Conservation (phyloP, 345 rosid genomes). For the Murraya paniculata region DNA sequence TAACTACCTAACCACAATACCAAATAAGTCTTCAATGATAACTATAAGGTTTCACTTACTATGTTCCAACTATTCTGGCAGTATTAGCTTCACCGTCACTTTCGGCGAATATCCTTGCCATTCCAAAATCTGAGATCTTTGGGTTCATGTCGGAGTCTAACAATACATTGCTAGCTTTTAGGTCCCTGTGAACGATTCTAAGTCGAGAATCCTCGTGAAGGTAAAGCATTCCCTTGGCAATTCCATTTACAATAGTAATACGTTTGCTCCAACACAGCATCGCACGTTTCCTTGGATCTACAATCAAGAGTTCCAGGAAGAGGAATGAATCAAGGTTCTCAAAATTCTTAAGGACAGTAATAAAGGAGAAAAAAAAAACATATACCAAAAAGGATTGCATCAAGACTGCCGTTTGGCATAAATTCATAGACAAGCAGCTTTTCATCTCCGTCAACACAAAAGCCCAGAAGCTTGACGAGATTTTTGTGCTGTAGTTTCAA, state of each 20-base stretch:
- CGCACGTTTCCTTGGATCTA: conserved; percentile 22
- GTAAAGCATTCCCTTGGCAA: conserved; percentile 34
- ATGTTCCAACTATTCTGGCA: conserved; percentile 45
- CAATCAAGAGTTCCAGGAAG: not conserved
- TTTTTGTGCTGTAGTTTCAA: conserved; percentile 53
- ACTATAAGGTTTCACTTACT: conserved; percentile 22
- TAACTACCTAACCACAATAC: too few species aligned
- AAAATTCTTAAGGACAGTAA: not conserved
- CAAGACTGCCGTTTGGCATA: conserved; percentile 54
- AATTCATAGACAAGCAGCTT: conserved; percentile 50
- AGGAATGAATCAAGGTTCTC: not conserved
- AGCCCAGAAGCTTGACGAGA: conserved; percentile 54
- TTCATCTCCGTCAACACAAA: conserved; percentile 37
- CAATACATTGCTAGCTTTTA: conserved; percentile 56
- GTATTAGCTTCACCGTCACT: conserved; percentile 36
- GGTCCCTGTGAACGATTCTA: conserved; percentile 50
- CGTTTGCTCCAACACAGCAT: conserved; percentile 27
- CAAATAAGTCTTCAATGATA: too few species aligned
- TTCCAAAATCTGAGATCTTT: conserved; percentile 60
- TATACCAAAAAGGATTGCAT: conserved; percentile 42
- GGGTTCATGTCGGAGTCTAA: conserved; percentile 50
- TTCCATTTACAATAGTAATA: conserved; percentile 22
- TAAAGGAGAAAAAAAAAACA: not conserved
- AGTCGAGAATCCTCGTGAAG: conserved; percentile 54
- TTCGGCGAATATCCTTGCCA: conserved; percentile 41